phyloP scores from a whole-genome alignment of 2,329 filamentous ascomycete genomes.

The Xylariaceae sp. region DNA sequence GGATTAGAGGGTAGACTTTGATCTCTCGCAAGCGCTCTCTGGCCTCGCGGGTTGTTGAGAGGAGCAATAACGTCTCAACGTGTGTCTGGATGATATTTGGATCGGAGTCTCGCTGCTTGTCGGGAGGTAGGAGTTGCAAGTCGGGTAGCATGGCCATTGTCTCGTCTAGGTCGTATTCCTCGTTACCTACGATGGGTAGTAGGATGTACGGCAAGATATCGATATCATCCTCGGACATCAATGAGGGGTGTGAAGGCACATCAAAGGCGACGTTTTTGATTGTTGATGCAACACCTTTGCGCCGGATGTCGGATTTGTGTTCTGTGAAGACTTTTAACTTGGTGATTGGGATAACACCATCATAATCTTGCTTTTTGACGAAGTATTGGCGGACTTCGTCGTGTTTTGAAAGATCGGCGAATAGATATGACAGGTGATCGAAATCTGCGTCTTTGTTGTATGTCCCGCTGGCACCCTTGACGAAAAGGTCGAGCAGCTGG shows the following conservation, averaged over 20 bases:
- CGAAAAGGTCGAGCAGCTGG: conserved; percentile 92
- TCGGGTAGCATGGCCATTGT: conserved; percentile 83
- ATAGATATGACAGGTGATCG: conserved; percentile 91
- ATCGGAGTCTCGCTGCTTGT: conserved; percentile 82
- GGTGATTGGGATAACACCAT: conserved; percentile 79
- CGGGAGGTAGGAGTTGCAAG: conserved; percentile 80
- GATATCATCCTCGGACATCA: conserved; percentile 68
- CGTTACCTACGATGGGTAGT: conserved; percentile 79
- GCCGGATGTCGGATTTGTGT: conserved; percentile 74
- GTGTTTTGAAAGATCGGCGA: conserved; percentile 87
- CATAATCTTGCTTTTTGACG: conserved; percentile 68
- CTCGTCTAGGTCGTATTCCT: conserved; percentile 87
- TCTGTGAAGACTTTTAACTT: conserved; percentile 95
- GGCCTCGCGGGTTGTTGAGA: conserved; percentile 74
- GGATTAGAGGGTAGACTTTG: conserved; percentile 83
- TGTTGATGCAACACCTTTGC: conserved; percentile 91
- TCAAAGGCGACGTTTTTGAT: conserved; percentile 95
- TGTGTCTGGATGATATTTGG: conserved; percentile 76
- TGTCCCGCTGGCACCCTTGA: conserved; percentile 77
- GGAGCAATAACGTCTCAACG: conserved; percentile 78
- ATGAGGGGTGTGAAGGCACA: conserved; percentile 63
- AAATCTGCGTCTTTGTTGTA: conserved; percentile 85
- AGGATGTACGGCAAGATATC: conserved; percentile 86
- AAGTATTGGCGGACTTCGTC: conserved; percentile 72
- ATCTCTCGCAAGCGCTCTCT: conserved; percentile 70